Base-by-base conservation (phyloP, 2,329 filamentous ascomycete genomes). In the Zasmidium angulare region DNA sequence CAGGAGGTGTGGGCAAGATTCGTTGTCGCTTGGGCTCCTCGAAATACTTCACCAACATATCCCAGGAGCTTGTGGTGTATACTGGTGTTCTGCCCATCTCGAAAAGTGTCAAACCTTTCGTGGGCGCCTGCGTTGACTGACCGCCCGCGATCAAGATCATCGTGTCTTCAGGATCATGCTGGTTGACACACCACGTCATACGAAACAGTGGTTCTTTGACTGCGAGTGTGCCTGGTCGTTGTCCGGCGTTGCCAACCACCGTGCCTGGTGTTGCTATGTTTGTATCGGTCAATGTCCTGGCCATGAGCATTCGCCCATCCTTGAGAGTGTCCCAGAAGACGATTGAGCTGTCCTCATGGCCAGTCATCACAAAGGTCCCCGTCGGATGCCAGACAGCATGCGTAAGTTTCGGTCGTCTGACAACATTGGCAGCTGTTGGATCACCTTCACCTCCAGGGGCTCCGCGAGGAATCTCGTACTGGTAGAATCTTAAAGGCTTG, bases 351-450 rank as follows among this genome's bases (percentile, higher is more conserved):
- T 99, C 95, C 57, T 96, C 92, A 71, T 97, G 90, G 1, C 88
- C 90, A 0, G 91, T 96, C 65, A 95, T 73, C 40, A 97, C 78
- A 69, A 96, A 96, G 0, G 91, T 96, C 0, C 93, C 95, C 1
- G 91, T 96, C 0, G 95, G 95, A 77, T 99, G 95, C 93, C 93
- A 99, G 17, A 93, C 75, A 0, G 91, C 93, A 67, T 96, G 90
- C 1, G 88, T 91, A 62, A 98, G 76, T 59, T 83, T 85, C 14
- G 93, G 95, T 67, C 82, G 85, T 53, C 93, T 86, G 60, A 84
- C 73, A 14, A 82, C 82, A 58, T 87, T 85, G 36, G 86, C 76
- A 6, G 83, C 82, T 43, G 83, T 76, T 24, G 86, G 84, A 70
- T 91, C 89, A 11, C 82, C 79, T 71, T 87, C 86, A 60, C 77